phyloP scores from a whole-genome alignment of 495 filamentous ascomycete species.

The Durotheca rogersii region DNA sequence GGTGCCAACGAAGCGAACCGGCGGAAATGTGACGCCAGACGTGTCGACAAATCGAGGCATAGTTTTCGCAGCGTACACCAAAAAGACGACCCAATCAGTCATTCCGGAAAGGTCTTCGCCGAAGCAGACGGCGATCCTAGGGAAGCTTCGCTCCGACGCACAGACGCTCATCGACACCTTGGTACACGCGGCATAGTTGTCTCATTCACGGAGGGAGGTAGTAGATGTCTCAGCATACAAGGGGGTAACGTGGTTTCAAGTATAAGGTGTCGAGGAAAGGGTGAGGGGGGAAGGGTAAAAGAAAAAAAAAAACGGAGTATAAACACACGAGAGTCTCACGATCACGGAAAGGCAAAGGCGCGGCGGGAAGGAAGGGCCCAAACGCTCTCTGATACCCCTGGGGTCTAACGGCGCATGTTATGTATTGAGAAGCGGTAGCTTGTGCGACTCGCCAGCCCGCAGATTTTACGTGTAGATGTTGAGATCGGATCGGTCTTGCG shows the following conservation, averaged over 20 bases:
- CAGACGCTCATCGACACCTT: slow-evolving; percentile 24
- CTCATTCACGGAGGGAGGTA: not conserved
- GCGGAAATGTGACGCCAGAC: not conserved
- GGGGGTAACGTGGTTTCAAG: too few species aligned
- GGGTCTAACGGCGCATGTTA: not conserved
- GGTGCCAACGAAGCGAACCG: not conserved
- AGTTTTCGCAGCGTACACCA: slow-evolving; percentile 44
- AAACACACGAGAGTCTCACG: not conserved
- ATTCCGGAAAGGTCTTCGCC: slow-evolving; percentile 23
- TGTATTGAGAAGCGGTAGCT: slow-evolving; percentile 1
- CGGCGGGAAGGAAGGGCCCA: slow-evolving; percentile 5
- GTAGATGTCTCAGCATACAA: not conserved
- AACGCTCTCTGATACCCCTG: slow-evolving; percentile 18
- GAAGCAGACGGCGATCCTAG: slow-evolving; percentile 21
- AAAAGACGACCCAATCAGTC: slow-evolving; percentile 23
- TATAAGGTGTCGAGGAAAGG: too few species aligned
- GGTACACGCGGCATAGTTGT: slow-evolving; percentile 15
- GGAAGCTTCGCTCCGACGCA: slow-evolving; percentile 17
- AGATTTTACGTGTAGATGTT: too few species aligned
- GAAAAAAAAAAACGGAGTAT: too few species aligned
- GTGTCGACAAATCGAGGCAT: slow-evolving; percentile 36
- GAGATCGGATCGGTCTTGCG: too few species aligned
- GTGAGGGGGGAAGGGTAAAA: too few species aligned
- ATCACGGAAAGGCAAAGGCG: slow-evolving; percentile 6
- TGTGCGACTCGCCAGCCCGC: too few species aligned